Conservation (phyloP, 345 rosid species). For the Populus ilicifolia region DNA sequence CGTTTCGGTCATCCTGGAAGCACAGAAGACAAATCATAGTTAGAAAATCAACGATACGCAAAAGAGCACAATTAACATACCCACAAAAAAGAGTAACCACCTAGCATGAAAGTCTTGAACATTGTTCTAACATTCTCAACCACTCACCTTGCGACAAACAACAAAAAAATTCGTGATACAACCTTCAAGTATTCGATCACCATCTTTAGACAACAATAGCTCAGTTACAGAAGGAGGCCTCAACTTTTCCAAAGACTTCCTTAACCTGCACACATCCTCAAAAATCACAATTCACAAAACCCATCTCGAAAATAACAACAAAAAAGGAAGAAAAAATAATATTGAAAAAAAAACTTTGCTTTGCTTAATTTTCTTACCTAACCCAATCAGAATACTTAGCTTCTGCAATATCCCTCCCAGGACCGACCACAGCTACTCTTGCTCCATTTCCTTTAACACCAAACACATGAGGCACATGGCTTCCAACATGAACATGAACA, state of each 20-base stretch:
- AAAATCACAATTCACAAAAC: neutral
- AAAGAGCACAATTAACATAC: neutral
- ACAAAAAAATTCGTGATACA: slow-evolving; percentile 67
- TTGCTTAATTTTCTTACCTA: slow-evolving; percentile 39
- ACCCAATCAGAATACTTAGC: slow-evolving; percentile 93
- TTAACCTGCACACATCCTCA: slow-evolving; percentile 39
- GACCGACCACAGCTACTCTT: slow-evolving; percentile 73
- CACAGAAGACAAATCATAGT: slow-evolving; percentile 3
- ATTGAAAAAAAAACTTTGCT: neutral
- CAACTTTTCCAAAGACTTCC: slow-evolving; percentile 74
- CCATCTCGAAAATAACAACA: neutral
- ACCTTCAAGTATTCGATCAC: slow-evolving; percentile 82
- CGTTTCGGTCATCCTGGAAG: slow-evolving; percentile 33
- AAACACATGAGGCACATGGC: slow-evolving; percentile 49
- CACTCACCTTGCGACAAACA: slow-evolving; percentile 57
- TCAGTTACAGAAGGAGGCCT: slow-evolving; percentile 71
- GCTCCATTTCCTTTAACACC: slow-evolving; percentile 54
- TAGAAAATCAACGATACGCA: neutral
- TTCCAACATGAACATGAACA: slow-evolving; percentile 59
- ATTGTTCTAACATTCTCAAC: slow-evolving; percentile 1
- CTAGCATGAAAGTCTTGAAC: neutral
- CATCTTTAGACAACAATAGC: slow-evolving; percentile 76
- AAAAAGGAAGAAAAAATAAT: neutral
- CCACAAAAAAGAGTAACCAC: no score
- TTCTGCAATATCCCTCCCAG: slow-evolving; percentile 56